phyloP scores from a whole-genome alignment of 345 rosid species.

The Aegle marmelos region DNA sequence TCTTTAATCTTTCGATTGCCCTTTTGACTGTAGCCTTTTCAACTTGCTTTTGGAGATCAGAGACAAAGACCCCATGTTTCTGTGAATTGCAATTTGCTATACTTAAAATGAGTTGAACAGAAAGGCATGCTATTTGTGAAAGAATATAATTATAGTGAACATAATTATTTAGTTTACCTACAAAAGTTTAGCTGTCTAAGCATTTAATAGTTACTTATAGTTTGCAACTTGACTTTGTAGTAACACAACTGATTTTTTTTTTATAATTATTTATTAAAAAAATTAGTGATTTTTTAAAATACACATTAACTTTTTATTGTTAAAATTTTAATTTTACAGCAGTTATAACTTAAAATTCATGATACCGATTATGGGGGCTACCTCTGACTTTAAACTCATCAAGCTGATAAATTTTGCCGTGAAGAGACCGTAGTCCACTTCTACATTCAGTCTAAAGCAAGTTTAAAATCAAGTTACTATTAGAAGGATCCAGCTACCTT shows the following conservation, averaged over 20 bases:
- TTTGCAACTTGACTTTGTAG: too few species aligned
- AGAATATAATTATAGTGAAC: not conserved
- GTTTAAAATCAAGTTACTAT: not conserved
- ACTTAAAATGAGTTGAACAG: not conserved
- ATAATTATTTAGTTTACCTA: not conserved
- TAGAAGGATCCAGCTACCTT: too few species aligned
- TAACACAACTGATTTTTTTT: too few species aligned
- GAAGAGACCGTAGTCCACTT: not conserved
- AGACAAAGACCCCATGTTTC: conserved; percentile 24
- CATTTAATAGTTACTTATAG: too few species aligned
- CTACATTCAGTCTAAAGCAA: not conserved
- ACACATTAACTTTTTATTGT: rapidly evolving
- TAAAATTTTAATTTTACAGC: too few species aligned
- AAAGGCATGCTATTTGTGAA: conserved; percentile 11
- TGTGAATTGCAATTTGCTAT: conserved; percentile 8
- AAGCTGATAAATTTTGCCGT: not conserved
- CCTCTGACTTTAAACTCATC: not conserved
- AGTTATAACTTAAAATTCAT: too few species aligned
- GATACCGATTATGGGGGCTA: too few species aligned
- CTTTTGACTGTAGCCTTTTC: conserved; percentile 42
- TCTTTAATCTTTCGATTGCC: conserved; percentile 31
- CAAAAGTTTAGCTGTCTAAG: too few species aligned
- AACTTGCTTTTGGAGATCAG: conserved; percentile 24
- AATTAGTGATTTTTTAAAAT: too few species aligned
- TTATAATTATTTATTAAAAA: too few species aligned